Evolutionary conservation across 345 rosid genomes (phyloP), one percentile per base, ranked within the genome.

Genomic region (Ceriops zippeliana): DNA sequence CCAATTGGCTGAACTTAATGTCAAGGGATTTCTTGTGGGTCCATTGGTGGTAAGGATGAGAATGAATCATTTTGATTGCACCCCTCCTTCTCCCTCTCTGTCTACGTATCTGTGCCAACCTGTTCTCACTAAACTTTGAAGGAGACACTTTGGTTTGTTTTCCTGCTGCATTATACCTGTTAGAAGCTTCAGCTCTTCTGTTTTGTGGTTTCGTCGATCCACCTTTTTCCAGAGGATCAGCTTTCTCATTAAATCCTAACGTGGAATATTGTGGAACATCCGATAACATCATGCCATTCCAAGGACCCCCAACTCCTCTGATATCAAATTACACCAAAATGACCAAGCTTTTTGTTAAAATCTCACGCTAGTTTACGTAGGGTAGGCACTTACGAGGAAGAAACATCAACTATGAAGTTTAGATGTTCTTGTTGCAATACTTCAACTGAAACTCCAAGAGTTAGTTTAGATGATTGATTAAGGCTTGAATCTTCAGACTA

Each of bases 1-100:
- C 63, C 69, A 6, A 90, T 85, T 93, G 96, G 96, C 24, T 72
- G 73, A 37, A 72, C 63, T 67, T 69, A 62, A 62, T 62, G 69
- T 86, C 86, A 37, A 49, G 68, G 84, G 96, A 87, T 87, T 89
- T 89, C 86, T 42, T 1, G 80, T 78, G 70, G 58, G 76, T 34
- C 34, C 62, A 21, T 15, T 13, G 65, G 17, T 30, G 24, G 47
- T 6, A 56, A 60, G 67, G 77, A 67, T 16, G 53, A 59, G 74
- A 27, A 35, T 30, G 13, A 35, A 8, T 20, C 35, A 13, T 46
- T 37, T 24, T 46, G 21, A 47, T 32, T 26, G 61, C 34, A 58
- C 52, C 57, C n/a, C 9, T 2, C 30, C 57, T 10, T 28, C 32
- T 52, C 46, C 42, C 46, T n/a, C 9, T 31, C 37, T 7, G 37